A percentile compares a stretch with the other conserved stretches of the same genome.
Evolutionary conservation across 495 filamentous ascomycete genomes (phyloP).

Genomic region (Aspergillus sclerotioniger): DNA sequence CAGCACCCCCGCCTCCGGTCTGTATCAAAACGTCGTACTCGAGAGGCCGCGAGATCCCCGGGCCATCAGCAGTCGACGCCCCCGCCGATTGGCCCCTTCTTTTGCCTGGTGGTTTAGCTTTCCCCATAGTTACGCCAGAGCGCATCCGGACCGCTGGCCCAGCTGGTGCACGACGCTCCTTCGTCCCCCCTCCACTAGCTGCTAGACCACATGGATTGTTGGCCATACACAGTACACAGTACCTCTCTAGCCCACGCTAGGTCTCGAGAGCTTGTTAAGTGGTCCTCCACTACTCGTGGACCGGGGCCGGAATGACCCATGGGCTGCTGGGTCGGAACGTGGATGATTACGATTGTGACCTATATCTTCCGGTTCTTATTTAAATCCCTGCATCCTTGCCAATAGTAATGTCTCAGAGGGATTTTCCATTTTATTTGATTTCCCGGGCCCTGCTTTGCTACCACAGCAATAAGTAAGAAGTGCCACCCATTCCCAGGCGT

Average conservation of each 20-base stretch:
- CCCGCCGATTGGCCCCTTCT: background rate
- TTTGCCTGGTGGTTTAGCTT: background rate
- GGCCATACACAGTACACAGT: background rate
- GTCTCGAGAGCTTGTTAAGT: background rate
- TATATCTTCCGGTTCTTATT: conserved; percentile 1
- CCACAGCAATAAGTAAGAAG: background rate
- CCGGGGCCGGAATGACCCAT: background rate
- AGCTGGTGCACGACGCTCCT: too few relatives aligned
- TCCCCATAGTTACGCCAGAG: conserved; percentile 1
- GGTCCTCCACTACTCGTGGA: background rate
- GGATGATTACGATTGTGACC: background rate
- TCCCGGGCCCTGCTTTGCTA: background rate
- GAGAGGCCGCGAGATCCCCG: background rate
- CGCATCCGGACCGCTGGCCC: background rate
- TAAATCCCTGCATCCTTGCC: background rate
- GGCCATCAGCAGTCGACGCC: background rate
- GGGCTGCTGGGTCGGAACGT: background rate
- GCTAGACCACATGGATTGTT: conserved; percentile 3
- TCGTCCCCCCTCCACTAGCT: background rate
- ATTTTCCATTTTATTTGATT: background rate
- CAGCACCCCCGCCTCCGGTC: background rate
- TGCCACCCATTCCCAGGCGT: background rate
- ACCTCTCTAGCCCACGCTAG: conserved; percentile 1
- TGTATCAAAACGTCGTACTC: background rate
- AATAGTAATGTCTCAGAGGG: background rate